Evolutionary conservation across 371 early-diverging fungal species (phyloP).

Genomic region (Mortierella polycephala): DNA sequence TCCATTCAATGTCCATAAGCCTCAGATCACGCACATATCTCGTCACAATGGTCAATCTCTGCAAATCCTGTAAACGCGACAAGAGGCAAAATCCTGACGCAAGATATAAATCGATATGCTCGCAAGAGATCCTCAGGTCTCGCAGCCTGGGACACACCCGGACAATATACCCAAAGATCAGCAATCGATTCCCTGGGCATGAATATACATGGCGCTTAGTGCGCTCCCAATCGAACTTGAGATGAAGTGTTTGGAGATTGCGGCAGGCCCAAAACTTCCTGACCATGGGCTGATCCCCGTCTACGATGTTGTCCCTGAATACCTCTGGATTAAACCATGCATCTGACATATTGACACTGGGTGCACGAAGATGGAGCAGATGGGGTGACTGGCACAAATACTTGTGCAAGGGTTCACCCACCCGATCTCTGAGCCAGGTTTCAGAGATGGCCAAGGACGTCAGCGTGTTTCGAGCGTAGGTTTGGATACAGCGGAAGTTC

Average conservation of each 20-base stretch:
- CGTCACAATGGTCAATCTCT: background rate
- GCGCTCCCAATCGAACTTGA: background rate
- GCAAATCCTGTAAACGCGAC: constrained; percentile 3
- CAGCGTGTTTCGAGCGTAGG: background rate
- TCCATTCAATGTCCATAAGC: background rate
- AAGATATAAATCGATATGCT: background rate
- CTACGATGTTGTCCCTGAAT: background rate
- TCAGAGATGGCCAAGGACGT: constrained; percentile 1
- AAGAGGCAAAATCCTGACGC: constrained; percentile 18
- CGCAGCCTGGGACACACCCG: constrained; percentile 16
- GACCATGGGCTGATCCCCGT: background rate
- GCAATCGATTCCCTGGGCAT: too few species aligned
- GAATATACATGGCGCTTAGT: background rate
- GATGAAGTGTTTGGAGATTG: constrained; percentile 8
- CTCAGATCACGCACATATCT: background rate
- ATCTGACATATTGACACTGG: background rate
- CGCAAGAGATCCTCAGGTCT: background rate
- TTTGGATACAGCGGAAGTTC: background rate
- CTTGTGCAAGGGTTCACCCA: constrained; percentile 1
- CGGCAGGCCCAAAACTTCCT: constrained; percentile 27
- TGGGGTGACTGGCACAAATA: constrained; percentile 15
- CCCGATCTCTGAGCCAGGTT: background rate
- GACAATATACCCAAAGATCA: constrained; percentile 18
- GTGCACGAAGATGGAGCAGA: constrained; percentile 16
- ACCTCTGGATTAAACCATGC: constrained; percentile 8